Evolutionary conservation across 768 basidiomycete genomes (phyloP), one percentile per base, ranked within the genome.

Genomic region (Paxillus ammoniavirescens): DNA sequence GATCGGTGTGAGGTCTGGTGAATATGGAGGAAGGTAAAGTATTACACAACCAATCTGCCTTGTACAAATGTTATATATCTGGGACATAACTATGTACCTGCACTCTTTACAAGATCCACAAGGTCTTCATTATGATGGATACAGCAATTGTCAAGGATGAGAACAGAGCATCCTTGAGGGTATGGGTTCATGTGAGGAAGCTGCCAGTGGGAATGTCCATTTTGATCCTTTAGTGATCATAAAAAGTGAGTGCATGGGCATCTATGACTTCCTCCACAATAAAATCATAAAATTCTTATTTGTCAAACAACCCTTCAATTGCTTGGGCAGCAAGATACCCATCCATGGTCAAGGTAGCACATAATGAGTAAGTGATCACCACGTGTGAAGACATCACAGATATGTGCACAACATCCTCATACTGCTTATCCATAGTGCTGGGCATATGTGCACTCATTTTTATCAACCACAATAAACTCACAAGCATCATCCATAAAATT

Each of bases 301-400:
- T 57, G 60, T 74, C 61, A 40, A 74, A 59, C 6, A 4, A 26
- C 26, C 26, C 75, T 23, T 59, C 56, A 17, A 75, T 61, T 2
- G 63, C 57, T 1, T 50, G 55, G 5, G 49, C 36, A 5, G 42
- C 21, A 5, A 56, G 14, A 4, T 49, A 52, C 4, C 42, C 55
- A 6, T 56, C 26, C 55, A 56, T 42, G 1, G 66, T 72, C 28
- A 77, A 44, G 6, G 73, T 75, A 5, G 70, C 66, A 23, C 74
- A 54, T 21, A 76, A 52, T 21, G 62, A 69, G 47, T 70, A 77
- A 77, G 6, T 57, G 57, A 2, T 64, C 54, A 12, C 74, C 70
- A 10, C 61, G 55, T 28, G 62, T 53, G 54, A 74, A 70, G 5
- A 53, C 36, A 43, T 61, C 66, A 0, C 15, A n/a, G 18, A 67